Base-by-base conservation (phyloP, 1,284 basidiomycete species). In the Trichosporon sp. region DNA sequence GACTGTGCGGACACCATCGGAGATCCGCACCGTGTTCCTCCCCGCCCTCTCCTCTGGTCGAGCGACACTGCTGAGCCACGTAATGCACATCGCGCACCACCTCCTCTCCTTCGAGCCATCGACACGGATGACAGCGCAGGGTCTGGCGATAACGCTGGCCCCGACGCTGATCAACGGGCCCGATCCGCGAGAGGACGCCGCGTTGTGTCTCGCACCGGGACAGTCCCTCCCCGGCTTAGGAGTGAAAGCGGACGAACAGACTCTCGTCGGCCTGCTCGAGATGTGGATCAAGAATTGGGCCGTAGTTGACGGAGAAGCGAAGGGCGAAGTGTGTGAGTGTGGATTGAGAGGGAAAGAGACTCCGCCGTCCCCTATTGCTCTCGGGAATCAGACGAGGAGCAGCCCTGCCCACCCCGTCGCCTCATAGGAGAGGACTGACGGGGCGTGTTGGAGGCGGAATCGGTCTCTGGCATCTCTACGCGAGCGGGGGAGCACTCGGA, bases 71-170 rank as follows among this genome's bases (percentile, higher is more conserved):
- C 75, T 82, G 14, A 16, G 61, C 3, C 71, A 76, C 70, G 51
- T 78, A 8, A 70, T 74, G 1, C 70, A 72, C 43, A 56, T 75
- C 4, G 70, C 80, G 12, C 76, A 77, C 69, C 69, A 76, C 40
- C 69, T 82, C 1, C 64, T 73, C 7, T 11, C 69, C 2, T 68
- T 73, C 74, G 76, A 79, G 67, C 5, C 31, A 1, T 11, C 38
- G 3, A 79, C 78, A 0, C 76, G 76, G 31, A 83, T 83, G 82
- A 69, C 74, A 1, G 51, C 79, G 4, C 67, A 72, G 3, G 70
- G 71, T 8, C 70, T 79, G 6, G 77, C 82, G 0, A 81, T 81
- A 65, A 76, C 78, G 12, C 68, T 81, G 21, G 78, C 82, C 1
- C 82, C 82, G 4, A 63, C 74, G 2, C 72, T 83, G 43, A 77